Evolutionary conservation across 2,329 filamentous ascomycete genomes (phyloP).

Genomic region (Fusarium multiceps): DNA sequence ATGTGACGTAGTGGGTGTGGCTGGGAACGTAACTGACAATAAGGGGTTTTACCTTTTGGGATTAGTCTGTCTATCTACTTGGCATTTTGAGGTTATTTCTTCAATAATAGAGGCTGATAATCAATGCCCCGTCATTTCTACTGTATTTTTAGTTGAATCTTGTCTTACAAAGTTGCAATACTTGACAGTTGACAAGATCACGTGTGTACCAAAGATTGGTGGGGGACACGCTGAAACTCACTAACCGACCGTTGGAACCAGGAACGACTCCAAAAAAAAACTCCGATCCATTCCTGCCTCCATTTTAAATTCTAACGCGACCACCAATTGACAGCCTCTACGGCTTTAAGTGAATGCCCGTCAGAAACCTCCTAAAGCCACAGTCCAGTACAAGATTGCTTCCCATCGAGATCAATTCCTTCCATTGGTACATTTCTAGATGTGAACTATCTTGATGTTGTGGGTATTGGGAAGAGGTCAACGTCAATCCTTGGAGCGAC

Average conservation of each 20-base stretch:
- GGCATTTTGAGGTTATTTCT: neutral
- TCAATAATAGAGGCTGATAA: neutral
- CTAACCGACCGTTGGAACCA: neutral
- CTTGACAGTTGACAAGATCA: neutral
- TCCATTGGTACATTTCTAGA: too few species aligned
- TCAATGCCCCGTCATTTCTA: neutral
- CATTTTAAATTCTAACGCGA: neutral
- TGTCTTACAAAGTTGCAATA: neutral
- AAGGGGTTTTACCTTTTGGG: neutral
- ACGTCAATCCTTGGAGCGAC: neutral
- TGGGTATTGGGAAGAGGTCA: neutral
- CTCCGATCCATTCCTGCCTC: neutral
- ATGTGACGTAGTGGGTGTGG: constrained; percentile 21
- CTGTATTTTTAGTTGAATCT: neutral
- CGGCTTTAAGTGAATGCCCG: neutral
- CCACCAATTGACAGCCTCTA: neutral
- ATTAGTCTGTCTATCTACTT: neutral
- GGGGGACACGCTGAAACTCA: neutral
- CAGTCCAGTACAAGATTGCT: too few species aligned
- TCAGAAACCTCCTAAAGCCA: neutral
- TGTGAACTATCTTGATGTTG: neutral
- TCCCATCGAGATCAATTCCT: neutral
- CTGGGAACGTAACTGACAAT: constrained; percentile 1
- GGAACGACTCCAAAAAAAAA: neutral
- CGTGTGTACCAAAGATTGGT: neutral